Evolutionary conservation across 805 yeast genomes (phyloP), one percentile per base, ranked within the genome.

Genomic region (Maudiozyma bulderi): DNA sequence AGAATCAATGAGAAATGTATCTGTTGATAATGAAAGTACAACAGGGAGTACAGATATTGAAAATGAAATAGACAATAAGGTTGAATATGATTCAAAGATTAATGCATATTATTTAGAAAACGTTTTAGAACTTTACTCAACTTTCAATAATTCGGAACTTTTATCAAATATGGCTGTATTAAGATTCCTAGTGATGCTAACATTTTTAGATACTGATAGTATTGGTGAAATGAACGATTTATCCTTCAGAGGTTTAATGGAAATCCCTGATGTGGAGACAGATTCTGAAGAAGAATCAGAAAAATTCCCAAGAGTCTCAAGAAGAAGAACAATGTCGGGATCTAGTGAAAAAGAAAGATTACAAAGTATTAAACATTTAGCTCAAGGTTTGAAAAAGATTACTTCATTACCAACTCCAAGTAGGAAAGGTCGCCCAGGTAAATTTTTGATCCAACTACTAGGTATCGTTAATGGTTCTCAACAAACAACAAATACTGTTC

Each of bases 361-460:
- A 28, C 45, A 47, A 40, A 45, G 52, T 33, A 52, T 60, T 5
- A 59, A 48, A 46, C 57, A 59, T 34, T 42, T 61, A 3, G 54
- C 60, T 1, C 60, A 57, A 46, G 61, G 60, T 5, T 51, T 63
- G 33, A 64, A 55, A 49, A 61, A 53, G 39, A 49, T 63, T 14
- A 57, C 61, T 5, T 50, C 55, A 1, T 41, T 58, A 32, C 54
- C 52, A 20, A 30, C 48, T 6, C 15, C 50, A n/a, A 11, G 38
- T 2, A 48, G 44, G 13, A 50, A 48, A 41, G 14, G 49, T 11
- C 47, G 39, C 15, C 51, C 44, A 31, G 34, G 46, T 9, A 59
- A 52, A 47, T 58, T 59, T 51, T 45, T 59, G 37, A 47, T 49
- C 8, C 34, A 49, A 8, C 34, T 57, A 10, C n/a, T 60, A 8